Percentiles rank a stretch among this genome's conserved stretches.
phyloP scores from a whole-genome alignment of 768 basidiomycete genomes.

The Candolleomyces eurysporus region DNA sequence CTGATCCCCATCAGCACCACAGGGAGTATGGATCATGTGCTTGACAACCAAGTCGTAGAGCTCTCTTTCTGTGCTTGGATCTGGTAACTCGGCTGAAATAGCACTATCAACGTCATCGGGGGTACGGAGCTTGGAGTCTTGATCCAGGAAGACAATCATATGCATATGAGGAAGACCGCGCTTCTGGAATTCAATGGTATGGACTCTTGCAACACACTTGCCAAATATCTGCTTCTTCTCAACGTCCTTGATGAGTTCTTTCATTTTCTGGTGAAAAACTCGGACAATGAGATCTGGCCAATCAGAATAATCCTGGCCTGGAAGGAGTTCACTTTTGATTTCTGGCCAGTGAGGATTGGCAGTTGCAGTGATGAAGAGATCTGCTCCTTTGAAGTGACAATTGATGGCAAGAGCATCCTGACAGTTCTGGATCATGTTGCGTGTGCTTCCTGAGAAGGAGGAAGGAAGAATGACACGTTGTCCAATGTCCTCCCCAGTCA shows the following conservation, averaged over 20 bases:
- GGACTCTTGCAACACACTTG: too few species aligned
- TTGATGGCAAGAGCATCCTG: conserved; percentile 44
- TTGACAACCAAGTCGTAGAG: too few species aligned
- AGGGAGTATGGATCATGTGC: too few species aligned
- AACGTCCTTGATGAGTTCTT: conserved; percentile 24
- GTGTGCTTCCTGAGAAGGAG: conserved; percentile 24
- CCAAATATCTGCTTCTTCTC: conserved; percentile 28
- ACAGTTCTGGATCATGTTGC: too few species aligned
- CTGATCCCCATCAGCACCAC: too few species aligned
- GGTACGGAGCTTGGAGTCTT: too few species aligned
- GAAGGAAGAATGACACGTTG: conserved; percentile 31
- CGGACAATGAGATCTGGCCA: conserved; percentile 44
- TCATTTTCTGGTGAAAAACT: conserved; percentile 44
- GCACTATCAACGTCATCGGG: too few species aligned
- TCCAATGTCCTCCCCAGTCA: conserved; percentile 26
- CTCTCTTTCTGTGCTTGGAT: too few species aligned
- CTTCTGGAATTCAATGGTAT: too few species aligned
- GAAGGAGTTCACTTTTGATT: conserved; percentile 34
- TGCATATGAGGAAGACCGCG: too few species aligned
- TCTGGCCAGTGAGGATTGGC: conserved; percentile 47
- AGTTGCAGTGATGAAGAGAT: conserved; percentile 50
- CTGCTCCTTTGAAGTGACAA: conserved; percentile 27
- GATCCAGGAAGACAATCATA: too few species aligned
- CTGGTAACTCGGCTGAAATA: too few species aligned
- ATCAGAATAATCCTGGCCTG: conserved; percentile 33